Percentiles rank a stretch among this genome's conserved stretches.
phyloP scores from a whole-genome alignment of 1,139 yeast genomes.

The Hyphopichia wangnamkhiaoensis region DNA sequence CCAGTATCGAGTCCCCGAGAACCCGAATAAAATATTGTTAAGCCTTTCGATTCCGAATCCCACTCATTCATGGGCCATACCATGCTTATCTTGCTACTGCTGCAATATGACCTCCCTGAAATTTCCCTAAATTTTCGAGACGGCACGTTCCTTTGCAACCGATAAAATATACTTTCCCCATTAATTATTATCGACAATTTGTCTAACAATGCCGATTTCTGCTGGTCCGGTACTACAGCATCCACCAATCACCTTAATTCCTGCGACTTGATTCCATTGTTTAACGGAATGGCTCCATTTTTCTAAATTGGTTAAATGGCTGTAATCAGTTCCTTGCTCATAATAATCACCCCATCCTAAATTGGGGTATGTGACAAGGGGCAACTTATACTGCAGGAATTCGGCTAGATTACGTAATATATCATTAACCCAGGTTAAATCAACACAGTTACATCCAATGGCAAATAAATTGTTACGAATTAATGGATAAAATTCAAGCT shows the following conservation, averaged over 20 bases:
- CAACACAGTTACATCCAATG: conserved; percentile 44
- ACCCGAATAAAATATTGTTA: too few relatives aligned
- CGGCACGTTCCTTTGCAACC: not conserved
- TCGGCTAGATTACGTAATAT: conserved; percentile 19
- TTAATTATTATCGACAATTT: not conserved
- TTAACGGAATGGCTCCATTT: conserved; percentile 31
- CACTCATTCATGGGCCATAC: too few relatives aligned
- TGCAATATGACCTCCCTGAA: too few relatives aligned
- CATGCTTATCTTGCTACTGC: too few relatives aligned
- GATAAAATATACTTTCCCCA: not conserved
- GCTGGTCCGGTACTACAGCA: conserved; percentile 58
- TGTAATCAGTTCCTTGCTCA: conserved; percentile 10
- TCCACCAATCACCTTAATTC: conserved; percentile 51
- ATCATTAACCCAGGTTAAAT: conserved; percentile 22
- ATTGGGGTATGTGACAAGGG: conserved; percentile 41
- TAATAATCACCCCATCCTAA: conserved; percentile 32
- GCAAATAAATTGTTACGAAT: conserved; percentile 23
- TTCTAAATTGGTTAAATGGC: conserved; percentile 7
- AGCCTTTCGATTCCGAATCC: too few relatives aligned
- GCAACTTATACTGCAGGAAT: conserved; percentile 12
- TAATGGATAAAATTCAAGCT: conserved; percentile 12
- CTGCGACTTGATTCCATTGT: conserved; percentile 33
- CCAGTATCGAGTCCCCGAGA: too few relatives aligned
- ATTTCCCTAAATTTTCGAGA: not conserved
- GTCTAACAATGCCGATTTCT: conserved; percentile 28